Evolutionary conservation across 2,329 filamentous ascomycete genomes (phyloP).

Genomic region (Pestalotiopsis sp.): DNA sequence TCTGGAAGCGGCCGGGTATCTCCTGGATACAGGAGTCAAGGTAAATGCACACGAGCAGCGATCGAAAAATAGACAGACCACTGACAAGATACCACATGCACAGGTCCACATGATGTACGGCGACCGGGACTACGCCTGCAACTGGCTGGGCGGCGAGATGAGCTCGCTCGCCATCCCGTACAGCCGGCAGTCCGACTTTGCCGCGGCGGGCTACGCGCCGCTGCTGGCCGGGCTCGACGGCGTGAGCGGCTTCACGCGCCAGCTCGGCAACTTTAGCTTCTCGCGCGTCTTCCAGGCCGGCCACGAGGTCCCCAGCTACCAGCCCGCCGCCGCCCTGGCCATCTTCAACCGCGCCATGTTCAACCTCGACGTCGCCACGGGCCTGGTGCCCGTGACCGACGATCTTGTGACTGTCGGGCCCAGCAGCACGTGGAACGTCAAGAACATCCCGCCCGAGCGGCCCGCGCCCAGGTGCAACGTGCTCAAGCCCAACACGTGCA

Average conservation of each 20-base stretch:
- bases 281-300: conserved; percentile 60
- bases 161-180: conserved; percentile 51
- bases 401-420: conserved; percentile 30
- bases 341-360: conserved; percentile 55
- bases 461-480: conserved; percentile 12
- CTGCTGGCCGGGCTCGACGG: conserved; percentile 56
- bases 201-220: conserved; percentile 62
- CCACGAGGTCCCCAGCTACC: conserved; percentile 55
- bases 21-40: conserved; percentile 59
- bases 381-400: conserved; percentile 52
- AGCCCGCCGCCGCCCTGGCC: conserved; percentile 49
- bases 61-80: not conserved
- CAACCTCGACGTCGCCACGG: conserved; percentile 50
- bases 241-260: conserved; percentile 38
- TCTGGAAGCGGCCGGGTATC: conserved; percentile 48
- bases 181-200: conserved; percentile 43
- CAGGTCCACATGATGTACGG: conserved; percentile 52
- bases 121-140: conserved; percentile 58
- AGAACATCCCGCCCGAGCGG: conserved; percentile 33
- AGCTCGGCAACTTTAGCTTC: conserved; percentile 68
- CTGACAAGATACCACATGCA: not conserved
- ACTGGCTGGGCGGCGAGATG: conserved; percentile 59
- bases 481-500: conserved; percentile 4
- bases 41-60: conserved; percentile 50
- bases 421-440: conserved; percentile 44